phyloP scores from a whole-genome alignment of 495 filamentous ascomycete species.

The Penicillium desertorum region DNA sequence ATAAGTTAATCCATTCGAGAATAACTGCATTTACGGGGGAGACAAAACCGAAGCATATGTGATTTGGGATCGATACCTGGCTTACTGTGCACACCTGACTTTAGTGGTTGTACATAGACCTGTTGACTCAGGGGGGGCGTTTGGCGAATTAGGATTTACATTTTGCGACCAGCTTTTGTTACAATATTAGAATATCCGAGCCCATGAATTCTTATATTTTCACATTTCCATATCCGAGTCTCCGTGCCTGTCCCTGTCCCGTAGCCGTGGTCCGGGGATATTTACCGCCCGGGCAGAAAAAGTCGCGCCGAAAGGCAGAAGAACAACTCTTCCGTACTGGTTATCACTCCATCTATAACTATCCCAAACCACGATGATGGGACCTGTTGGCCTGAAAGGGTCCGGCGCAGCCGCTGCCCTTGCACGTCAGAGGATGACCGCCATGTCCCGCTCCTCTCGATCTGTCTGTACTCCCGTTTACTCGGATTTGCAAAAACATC shows the following conservation, averaged over 20 bases:
- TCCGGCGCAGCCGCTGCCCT: constrained; percentile 30
- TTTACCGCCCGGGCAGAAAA: constrained; percentile 44
- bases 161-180: constrained; percentile 10
- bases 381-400: constrained; percentile 37
- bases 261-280: constrained; percentile 13
- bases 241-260: not conserved
- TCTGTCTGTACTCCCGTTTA: constrained; percentile 34
- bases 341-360: constrained; percentile 14
- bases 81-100: constrained; percentile 20
- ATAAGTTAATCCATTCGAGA: constrained; percentile 18
- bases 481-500: constrained; percentile 5
- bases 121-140: constrained; percentile 27
- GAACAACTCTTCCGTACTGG: constrained; percentile 20
- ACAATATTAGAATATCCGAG: constrained; percentile 14
- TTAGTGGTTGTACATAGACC: constrained; percentile 41
- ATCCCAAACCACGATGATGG: constrained; percentile 36
- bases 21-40: constrained; percentile 20
- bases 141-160: constrained; percentile 35
- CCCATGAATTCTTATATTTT: not conserved
- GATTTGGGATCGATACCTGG: constrained; percentile 24
- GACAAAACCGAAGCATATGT: constrained; percentile 25
- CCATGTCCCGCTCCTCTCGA: constrained; percentile 36
- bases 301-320: constrained; percentile 25
- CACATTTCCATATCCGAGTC: constrained; percentile 2
- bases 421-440: constrained; percentile 37